Percentiles rank a stretch among this genome's conserved stretches.
Conservation (phyloP, 129 eudicot genomes). For the Daucus carota region DNA sequence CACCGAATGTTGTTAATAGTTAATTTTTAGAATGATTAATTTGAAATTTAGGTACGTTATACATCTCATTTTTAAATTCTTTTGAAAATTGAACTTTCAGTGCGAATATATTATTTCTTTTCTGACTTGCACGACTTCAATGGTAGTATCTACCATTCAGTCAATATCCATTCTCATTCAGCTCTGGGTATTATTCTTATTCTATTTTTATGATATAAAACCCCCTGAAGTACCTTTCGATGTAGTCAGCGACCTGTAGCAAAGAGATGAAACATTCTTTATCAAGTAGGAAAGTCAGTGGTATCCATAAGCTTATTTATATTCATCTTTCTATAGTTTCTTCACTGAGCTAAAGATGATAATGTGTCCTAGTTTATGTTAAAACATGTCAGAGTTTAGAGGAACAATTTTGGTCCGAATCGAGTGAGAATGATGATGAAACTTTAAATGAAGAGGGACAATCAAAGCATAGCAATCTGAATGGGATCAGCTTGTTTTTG, state of each 20-base stretch:
- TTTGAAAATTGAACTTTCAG: not conserved
- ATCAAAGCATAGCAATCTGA: not conserved
- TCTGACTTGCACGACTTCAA: not conserved
- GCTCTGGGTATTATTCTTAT: no score
- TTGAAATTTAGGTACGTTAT: not conserved
- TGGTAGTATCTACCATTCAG: not conserved
- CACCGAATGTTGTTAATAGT: no score
- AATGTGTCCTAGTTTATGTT: not conserved
- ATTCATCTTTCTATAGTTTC: not conserved
- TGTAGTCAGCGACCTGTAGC: not conserved
- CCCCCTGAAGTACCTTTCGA: not conserved
- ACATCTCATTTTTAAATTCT: not conserved
- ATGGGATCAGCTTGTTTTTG: not conserved
- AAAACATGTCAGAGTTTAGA: not conserved
- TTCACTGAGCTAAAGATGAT: not conserved
- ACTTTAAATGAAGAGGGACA: not conserved
- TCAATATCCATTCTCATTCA: not conserved
- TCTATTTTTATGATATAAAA: not conserved
- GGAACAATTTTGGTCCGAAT: not conserved
- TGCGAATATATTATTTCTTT: not conserved
- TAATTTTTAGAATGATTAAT: not conserved
- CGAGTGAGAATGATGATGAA: not conserved
- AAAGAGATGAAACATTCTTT: not conserved
- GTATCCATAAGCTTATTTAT: not conserved
- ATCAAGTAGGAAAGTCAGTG: not conserved